A percentile compares a stretch with the other conserved stretches of the same genome.
Conservation (phyloP, 176 grass and related monocot genomes). For the Eragrostis nindensis region DNA sequence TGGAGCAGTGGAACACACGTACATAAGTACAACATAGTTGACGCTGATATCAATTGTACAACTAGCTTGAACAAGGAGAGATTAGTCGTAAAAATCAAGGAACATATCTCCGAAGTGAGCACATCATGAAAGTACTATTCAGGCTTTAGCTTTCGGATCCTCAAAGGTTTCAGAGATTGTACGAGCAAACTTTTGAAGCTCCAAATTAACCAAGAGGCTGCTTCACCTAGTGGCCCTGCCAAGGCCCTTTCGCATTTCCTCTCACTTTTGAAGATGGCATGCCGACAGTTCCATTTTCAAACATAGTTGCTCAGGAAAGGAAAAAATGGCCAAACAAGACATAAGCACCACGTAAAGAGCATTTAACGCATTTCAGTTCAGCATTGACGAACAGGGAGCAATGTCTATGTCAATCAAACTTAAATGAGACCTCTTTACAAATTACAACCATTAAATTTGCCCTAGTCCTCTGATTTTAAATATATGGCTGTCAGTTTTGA, state of each 20-base stretch:
- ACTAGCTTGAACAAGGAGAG: neutral
- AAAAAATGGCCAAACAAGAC: constrained; percentile 11
- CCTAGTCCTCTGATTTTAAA: too few relatives aligned
- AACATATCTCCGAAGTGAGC: neutral
- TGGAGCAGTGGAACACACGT: neutral
- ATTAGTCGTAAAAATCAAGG: constrained; percentile 1
- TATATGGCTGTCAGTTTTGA: too few relatives aligned
- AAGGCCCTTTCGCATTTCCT: neutral
- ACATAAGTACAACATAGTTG: neutral
- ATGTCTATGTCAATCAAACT: neutral
- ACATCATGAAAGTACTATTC: neutral
- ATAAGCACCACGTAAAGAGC: constrained; percentile 10
- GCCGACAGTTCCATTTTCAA: constrained; percentile 33
- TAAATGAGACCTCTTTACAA: neutral
- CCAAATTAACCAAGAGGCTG: neutral
- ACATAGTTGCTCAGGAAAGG: constrained; percentile 14
- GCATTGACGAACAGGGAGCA: neutral
- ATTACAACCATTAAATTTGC: constrained; percentile 7
- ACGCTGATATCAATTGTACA: constrained; percentile 8
- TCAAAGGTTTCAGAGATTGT: constrained; percentile 9
- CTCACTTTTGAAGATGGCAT: constrained; percentile 20
- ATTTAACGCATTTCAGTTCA: constrained; percentile 22
- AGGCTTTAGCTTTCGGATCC: neutral
- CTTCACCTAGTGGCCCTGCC: neutral
- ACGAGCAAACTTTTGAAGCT: neutral